Conservation (phyloP, 2,329 filamentous ascomycete species). For the Sporothrix inflata region DNA sequence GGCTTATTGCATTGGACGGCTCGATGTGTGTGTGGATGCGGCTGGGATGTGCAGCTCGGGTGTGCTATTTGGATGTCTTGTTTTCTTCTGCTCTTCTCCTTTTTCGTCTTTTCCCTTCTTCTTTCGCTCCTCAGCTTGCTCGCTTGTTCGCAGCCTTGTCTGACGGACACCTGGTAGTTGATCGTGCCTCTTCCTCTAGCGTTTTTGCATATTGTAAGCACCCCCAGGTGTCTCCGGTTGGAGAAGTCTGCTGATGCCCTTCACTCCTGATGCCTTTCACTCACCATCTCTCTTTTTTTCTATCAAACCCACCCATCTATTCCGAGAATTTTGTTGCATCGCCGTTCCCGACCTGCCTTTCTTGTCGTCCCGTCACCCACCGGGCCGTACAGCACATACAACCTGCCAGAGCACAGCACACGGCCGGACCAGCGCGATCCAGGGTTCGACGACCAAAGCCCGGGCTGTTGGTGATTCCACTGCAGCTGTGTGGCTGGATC, state of each 20-base stretch:
- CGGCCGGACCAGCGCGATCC: neutral
- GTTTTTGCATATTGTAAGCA: neutral
- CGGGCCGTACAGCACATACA: no score
- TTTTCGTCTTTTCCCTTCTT: neutral
- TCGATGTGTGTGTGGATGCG: conserved; percentile 11
- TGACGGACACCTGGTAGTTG: neutral
- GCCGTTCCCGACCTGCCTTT: neutral
- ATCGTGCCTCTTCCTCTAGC: neutral
- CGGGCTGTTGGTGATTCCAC: neutral
- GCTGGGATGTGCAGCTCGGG: neutral
- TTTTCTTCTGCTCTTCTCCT: neutral
- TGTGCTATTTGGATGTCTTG: no score
- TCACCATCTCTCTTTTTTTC: neutral
- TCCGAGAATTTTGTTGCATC: neutral
- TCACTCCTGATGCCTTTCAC: no score
- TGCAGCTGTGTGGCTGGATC: neutral
- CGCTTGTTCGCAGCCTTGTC: neutral
- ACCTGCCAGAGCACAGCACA: neutral
- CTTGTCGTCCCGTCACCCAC: neutral
- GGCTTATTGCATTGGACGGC: neutral
- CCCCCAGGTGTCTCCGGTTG: neutral
- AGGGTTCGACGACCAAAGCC: no score
- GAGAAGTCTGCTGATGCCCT: neutral
- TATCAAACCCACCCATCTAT: neutral
- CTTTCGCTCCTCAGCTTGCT: neutral